Percentiles rank a stretch among this genome's conserved stretches.
phyloP scores from a whole-genome alignment of 2,329 filamentous ascomycete genomes.

The Gnomoniopsis smithogilvyi region DNA sequence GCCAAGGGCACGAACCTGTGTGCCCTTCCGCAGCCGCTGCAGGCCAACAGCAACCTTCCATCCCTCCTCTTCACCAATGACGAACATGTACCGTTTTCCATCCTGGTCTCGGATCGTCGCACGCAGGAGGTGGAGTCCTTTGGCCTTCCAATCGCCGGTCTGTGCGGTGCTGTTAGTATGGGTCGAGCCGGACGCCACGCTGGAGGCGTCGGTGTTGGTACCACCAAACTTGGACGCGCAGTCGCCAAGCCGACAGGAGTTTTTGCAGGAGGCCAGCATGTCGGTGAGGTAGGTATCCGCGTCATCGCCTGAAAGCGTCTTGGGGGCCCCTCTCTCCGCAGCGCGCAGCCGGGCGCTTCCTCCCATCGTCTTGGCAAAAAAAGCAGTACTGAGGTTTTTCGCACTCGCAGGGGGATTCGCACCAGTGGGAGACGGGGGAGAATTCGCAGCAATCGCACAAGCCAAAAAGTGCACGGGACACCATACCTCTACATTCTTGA shows the following conservation, averaged over 20 bases:
- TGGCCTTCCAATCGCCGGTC: conserved; percentile 52
- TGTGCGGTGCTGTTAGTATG: conserved; percentile 38
- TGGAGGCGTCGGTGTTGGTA: conserved; percentile 17
- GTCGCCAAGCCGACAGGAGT: conserved; percentile 56
- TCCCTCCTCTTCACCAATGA: conserved; percentile 60
- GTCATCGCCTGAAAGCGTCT: conserved; percentile 58
- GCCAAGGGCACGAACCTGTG: conserved; percentile 57
- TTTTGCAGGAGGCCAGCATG: conserved; percentile 62
- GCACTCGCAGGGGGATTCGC: conserved; percentile 26
- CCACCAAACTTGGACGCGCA: conserved; percentile 38
- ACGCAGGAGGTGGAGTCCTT: conserved; percentile 59
- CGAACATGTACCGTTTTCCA: conserved; percentile 63
- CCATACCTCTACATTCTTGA: conserved; percentile 90
- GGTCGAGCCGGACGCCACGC: conserved; percentile 17
- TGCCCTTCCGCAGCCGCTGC: conserved; percentile 57
- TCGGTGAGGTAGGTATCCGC: conserved; percentile 63
- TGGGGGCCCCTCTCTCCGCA: conserved; percentile 45
- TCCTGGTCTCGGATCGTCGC: conserved; percentile 65
- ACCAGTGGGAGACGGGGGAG: conserved; percentile 32
- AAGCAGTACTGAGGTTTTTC: conserved; percentile 37
- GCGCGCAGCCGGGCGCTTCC: conserved; percentile 40
- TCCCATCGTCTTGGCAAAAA: conserved; percentile 44
- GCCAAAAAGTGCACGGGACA: conserved; percentile 63
- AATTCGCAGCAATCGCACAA: conserved; percentile 36
- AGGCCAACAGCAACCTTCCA: conserved; percentile 66